Evolutionary conservation across 1,284 basidiomycete species (phyloP).

Genomic region (Coniophora puteana): DNA sequence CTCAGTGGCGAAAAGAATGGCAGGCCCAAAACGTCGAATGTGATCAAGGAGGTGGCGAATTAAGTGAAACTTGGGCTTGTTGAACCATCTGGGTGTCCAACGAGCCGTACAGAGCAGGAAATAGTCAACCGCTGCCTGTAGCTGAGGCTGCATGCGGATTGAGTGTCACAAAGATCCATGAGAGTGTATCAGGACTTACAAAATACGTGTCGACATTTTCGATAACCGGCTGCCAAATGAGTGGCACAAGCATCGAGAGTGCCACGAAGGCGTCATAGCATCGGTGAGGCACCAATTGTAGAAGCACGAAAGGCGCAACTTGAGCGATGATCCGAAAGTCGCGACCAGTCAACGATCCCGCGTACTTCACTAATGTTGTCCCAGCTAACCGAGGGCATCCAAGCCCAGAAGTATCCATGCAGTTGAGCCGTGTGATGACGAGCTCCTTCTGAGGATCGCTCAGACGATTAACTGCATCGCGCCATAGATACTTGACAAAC

Average conservation of each 20-base stretch:
- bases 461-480: slow-evolving; percentile 21
- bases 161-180: background rate
- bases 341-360: slow-evolving; percentile 23
- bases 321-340: slow-evolving; percentile 26
- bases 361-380: slow-evolving; percentile 23
- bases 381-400: slow-evolving; percentile 20
- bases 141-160: background rate
- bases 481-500: slow-evolving; percentile 31
- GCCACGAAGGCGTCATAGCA: slow-evolving; percentile 21
- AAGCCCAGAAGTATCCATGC: slow-evolving; percentile 20
- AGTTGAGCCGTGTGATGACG: slow-evolving; percentile 17
- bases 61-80: slow-evolving; percentile 23
- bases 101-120: slow-evolving; percentile 10
- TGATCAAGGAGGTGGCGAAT: slow-evolving; percentile 13
- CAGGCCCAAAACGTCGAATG: slow-evolving; percentile 14
- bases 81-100: slow-evolving; percentile 16
- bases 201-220: slow-evolving; percentile 13
- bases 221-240: slow-evolving; percentile 27
- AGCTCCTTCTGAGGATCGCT: slow-evolving; percentile 13
- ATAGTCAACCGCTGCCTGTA: slow-evolving; percentile 8
- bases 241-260: slow-evolving; percentile 14
- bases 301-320: slow-evolving; percentile 23
- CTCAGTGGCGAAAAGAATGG: slow-evolving; percentile 14
- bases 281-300: slow-evolving; percentile 15
- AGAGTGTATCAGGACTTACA: slow-evolving; percentile 4